A percentile compares a stretch with the other conserved stretches of the same genome.
Conservation (phyloP, 306 rosid species). For the Castanopsis chinensis region DNA sequence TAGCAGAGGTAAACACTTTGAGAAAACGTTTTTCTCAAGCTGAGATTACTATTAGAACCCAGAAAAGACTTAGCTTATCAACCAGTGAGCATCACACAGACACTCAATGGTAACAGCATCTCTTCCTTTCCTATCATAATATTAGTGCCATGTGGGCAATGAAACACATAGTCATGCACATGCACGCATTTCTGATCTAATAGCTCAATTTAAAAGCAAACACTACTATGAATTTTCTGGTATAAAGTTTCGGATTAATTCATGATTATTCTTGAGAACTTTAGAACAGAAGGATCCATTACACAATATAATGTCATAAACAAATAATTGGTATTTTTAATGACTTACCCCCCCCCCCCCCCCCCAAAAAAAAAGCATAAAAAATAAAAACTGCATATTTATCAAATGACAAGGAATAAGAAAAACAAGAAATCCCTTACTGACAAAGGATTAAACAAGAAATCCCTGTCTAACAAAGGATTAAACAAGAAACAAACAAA, state of each 20-base stretch:
- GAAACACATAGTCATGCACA: background rate
- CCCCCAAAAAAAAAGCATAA: background rate
- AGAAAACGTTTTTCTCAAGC: conserved; percentile 7
- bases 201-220: background rate
- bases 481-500: conserved; percentile 16
- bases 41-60: background rate
- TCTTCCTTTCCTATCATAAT: background rate
- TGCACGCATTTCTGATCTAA: background rate
- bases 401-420: background rate
- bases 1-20: conserved; percentile 1
- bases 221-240: background rate
- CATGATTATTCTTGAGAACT: background rate
- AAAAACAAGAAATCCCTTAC: background rate
- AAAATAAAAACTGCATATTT: background rate
- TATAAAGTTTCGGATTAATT: background rate
- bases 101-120: background rate
- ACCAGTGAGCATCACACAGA: background rate
- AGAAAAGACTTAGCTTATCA: background rate
- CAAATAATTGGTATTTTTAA: background rate
- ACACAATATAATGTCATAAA: conserved; percentile 1
- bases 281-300: background rate
- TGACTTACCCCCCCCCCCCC: background rate
- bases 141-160: background rate
- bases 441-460: background rate
- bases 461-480: background rate